Percentiles rank a stretch among this genome's conserved stretches.
phyloP scores from a whole-genome alignment of 2,329 filamentous ascomycete genomes.

The Aspergillus unguis region DNA sequence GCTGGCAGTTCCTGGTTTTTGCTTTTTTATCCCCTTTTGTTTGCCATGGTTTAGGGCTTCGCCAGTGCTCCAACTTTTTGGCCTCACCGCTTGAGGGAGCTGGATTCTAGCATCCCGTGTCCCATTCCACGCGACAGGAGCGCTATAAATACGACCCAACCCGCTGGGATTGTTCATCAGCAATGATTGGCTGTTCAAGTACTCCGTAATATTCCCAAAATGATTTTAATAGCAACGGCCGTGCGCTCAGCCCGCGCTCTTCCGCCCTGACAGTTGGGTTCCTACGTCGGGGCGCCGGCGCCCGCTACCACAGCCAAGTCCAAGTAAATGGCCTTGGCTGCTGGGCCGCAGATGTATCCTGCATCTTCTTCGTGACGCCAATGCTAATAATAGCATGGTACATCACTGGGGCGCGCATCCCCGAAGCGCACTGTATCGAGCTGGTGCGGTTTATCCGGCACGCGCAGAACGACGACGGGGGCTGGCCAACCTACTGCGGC shows the following conservation, averaged over 20 bases:
- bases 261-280: slow-evolving; percentile 7
- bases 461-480: slow-evolving; percentile 1
- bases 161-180: not conserved
- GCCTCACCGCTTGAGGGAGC: slow-evolving; percentile 7
- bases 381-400: slow-evolving; percentile 7
- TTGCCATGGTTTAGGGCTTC: slow-evolving; percentile 1
- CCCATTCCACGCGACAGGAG: slow-evolving; percentile 6
- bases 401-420: slow-evolving; percentile 2
- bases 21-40: slow-evolving; percentile 1
- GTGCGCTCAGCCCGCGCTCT: slow-evolving; percentile 3
- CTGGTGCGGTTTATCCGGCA: not conserved
- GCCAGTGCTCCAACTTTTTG: not conserved
- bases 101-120: not conserved
- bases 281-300: not conserved
- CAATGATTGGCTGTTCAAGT: not conserved
- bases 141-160: slow-evolving; percentile 5
- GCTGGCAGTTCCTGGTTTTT: not conserved
- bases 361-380: slow-evolving; percentile 10
- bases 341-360: slow-evolving; percentile 9
- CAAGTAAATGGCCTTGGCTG: slow-evolving; percentile 5
- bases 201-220: not conserved
- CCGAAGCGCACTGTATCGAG: not conserved
- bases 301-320: not conserved
- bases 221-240: not conserved
- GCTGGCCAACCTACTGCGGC: slow-evolving; percentile 6